Base-by-base conservation (phyloP, 2,329 filamentous ascomycete species). In the Domatiomyces catenatus region DNA sequence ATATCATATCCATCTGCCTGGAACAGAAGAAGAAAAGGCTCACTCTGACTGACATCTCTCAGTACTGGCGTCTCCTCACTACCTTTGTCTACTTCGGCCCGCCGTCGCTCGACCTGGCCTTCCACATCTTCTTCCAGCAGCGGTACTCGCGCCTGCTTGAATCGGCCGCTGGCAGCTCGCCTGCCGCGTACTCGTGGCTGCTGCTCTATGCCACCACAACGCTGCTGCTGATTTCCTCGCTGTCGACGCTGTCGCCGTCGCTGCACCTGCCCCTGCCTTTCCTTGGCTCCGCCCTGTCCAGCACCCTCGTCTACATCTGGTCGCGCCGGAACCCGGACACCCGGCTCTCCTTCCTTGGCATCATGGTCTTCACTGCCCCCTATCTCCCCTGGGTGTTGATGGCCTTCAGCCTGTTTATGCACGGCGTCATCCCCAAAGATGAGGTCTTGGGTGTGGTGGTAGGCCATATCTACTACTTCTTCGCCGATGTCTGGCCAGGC, bases 51-150 rank as follows among this genome's bases (percentile, higher is more conserved):
- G 48, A 26, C 49, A n/a, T n/a, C 44, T 43, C 42, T n/a, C 57
- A 95, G 87, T 96, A 94, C 68, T 98, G 92, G 92, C 84, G 92
- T 42, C 75, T 98, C n/a, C 63, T 94, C 42, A 93, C 90, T 2
- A 94, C 90, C 1, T 98, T 98, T 70, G 79, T 96, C 63, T 98
- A 96, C 72, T 96, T 96, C 64, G 92, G 92, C 2, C 89, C 90
- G 1, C 80, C 96, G 57, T 92, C 84, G 26, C 79, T 98, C 63
- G 92, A 96, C 66, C 81, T 98, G 42, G 76, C 96, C 59, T 96
- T 95, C 73, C 90, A 96, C 67, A 85, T 96, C 66, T 98, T 95
- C 76, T 98, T 98, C 71, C 82, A 95, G 52, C 89, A 95, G 66
- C 84, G 92, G 51, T 98, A 98, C 68, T 89, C 90, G 5, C 84